Percentiles rank a stretch among this genome's conserved stretches.
Conservation (phyloP, 345 rosid species). For the Populus nigra region DNA sequence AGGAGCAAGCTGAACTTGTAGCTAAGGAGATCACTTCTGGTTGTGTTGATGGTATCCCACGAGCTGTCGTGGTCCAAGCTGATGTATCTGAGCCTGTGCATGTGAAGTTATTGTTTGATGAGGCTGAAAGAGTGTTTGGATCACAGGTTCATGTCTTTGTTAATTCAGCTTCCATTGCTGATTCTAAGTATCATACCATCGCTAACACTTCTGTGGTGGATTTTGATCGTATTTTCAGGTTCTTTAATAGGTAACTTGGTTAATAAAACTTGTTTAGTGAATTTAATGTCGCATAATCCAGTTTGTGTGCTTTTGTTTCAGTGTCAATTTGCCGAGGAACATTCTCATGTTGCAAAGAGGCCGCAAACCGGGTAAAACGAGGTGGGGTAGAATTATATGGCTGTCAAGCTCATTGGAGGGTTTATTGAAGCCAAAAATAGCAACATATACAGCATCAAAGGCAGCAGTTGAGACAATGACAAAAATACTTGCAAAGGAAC, state of each 20-base stretch:
- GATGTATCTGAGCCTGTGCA: conserved; percentile 31
- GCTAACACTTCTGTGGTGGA: conserved; percentile 32
- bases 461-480: conserved; percentile 38
- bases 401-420: conserved; percentile 28
- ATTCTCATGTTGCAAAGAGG: conserved; percentile 40
- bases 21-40: conserved; percentile 28
- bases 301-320: neutral
- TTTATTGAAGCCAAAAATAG: conserved; percentile 19
- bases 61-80: conserved; percentile 27
- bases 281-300: too few species aligned
- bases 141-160: conserved; percentile 34
- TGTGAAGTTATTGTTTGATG: conserved; percentile 34
- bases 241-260: too few species aligned
- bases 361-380: conserved; percentile 23
- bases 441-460: conserved; percentile 37
- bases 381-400: conserved; percentile 36
- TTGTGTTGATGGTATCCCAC: neutral
- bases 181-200: conserved; percentile 27
- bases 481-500: conserved; percentile 37
- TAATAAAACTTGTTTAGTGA: too few species aligned
- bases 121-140: conserved; percentile 30
- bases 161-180: conserved; percentile 32
- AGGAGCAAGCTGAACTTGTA: conserved; percentile 25
- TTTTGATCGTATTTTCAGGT: conserved; percentile 39
- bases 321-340: conserved; percentile 32